These are phyloP conservation scores for Claviceps sp. DNA, from an alignment of 2,329 filamentous ascomycete genomes.

Conservation along the genomic window DNA sequence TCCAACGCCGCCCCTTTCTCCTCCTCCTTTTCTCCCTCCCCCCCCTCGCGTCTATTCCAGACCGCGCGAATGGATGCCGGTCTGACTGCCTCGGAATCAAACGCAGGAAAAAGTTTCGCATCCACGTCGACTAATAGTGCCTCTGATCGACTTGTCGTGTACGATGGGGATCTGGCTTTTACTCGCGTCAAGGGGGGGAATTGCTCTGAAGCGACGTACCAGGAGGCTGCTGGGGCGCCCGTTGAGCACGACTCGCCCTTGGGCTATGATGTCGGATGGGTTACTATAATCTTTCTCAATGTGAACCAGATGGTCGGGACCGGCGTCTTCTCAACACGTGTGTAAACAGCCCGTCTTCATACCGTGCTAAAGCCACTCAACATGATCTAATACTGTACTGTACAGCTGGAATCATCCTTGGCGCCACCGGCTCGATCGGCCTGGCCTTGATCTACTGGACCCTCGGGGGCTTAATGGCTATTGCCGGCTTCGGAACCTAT, in stretches of 20 bases:
- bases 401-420: constrained; percentile 30
- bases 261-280: constrained; percentile 42
- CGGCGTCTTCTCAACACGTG: constrained; percentile 51
- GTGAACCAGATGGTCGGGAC: constrained; percentile 51
- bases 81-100: neutral
- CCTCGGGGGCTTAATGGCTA: constrained; percentile 45
- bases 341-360: constrained; percentile 11
- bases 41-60: too few relatives aligned
- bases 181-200: constrained; percentile 33
- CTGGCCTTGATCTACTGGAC: constrained; percentile 51
- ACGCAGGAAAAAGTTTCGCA: neutral
- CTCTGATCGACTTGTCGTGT: constrained; percentile 9
- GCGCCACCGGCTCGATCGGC: constrained; percentile 47
- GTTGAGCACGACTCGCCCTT: constrained; percentile 45
- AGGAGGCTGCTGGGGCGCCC: constrained; percentile 48
- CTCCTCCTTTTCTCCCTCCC: too few relatives aligned
- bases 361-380: too few relatives aligned
- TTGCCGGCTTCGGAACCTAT: constrained; percentile 42
- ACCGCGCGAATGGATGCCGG: neutral
- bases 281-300: constrained; percentile 47
- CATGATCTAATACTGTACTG: neutral
- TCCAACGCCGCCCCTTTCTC: too few relatives aligned
- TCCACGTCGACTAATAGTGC: neutral
- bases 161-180: constrained; percentile 27
- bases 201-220: constrained; percentile 35